Base-by-base conservation (phyloP, 768 basidiomycete genomes). In the Tylopilus sp. region DNA sequence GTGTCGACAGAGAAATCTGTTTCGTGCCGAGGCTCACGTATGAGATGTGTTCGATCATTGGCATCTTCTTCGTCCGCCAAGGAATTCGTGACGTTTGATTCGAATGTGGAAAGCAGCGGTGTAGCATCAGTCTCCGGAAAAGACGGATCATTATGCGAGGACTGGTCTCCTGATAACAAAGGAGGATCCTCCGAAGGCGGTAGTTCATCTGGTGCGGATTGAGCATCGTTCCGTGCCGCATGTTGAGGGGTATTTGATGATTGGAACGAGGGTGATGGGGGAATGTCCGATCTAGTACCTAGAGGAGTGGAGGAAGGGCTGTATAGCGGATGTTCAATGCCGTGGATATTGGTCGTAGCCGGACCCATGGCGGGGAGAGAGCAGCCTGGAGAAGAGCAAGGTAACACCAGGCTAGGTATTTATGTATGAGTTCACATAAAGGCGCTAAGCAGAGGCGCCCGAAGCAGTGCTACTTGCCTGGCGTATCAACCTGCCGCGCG, bases 31-130 rank as follows among this genome's bases (percentile, higher is more conserved):
- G 77, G 69, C 48, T 79, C 78, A 5, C 74, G 58, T 8, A 84
- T 88, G 55, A 88, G 70, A 56, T 72, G 78, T 0, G 76, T 75
- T 53, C 82, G 75, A 58, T 83, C 83, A 60, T 83, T n/a, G n/a
- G n/a, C 83, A 41, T 84, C 82, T 28, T 28, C 26, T 1, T 47
- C 35, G 17, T 36, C 35, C 26, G 8, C 26, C 18, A n/a, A n/a
- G 35, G 8, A 8, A 5, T 1, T 36, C 1, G 6, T 8, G n/a
- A 10, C n/a, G 10, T 6, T 20, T 39, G 20, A 11, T 4, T 39
- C 38, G 3, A 10, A 40, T 11, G 31, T 47, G 15, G 67, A 69
- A 53, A 79, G 75, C 20, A 88, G 70, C 1, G 82, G 80, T 5
- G 77, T 65, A 13, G 76, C 7, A 36, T 6, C 17, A n/a, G n/a